Evolutionary conservation across 1,284 basidiomycete genomes (phyloP), one percentile per base, ranked within the genome.

Genomic region (Bondarzewia mesenterica): DNA sequence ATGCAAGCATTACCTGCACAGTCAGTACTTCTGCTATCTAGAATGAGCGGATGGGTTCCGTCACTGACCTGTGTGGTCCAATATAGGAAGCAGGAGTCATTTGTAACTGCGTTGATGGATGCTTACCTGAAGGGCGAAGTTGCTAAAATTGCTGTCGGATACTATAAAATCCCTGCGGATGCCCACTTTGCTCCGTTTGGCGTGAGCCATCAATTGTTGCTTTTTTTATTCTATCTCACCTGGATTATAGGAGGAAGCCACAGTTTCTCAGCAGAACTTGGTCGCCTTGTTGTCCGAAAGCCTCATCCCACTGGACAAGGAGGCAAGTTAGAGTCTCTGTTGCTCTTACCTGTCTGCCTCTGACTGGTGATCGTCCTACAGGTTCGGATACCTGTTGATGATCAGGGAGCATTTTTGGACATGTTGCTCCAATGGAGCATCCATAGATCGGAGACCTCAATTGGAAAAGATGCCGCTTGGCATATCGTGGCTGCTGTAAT

Each of bases 241-340:
- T 36, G 21, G 16, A 42, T 46, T 41, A 10, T 51, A 87, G 84
- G 55, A 59, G 1, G 61, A 67, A 15, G 72, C 79, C 3, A 58
- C 75, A 3, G 52, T 61, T 1, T 47, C 57, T 3, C 80, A 89
- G 58, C 78, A 78, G 54, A 79, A 85, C 53, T 67, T 87, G 3
- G 62, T 89, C 4, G 59, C 72, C 0, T 65, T 93, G n/a, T 81
- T 90, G 55, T 70, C 86, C 3, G 76, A 85, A 14, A 75, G 76
- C 0, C 57, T 88, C 2, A 65, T 86, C 27, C 72, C 84, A 1
- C 61, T 90, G 7, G 74, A 74, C 51, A 77, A 76, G 54, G 82
- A 89, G 63, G 89, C 88, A 52, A 25, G 70, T 47, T 16, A 2
- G 4, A 14, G n/a, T n/a, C n/a, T n/a, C n/a, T n/a, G n/a, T n/a